A percentile compares a stretch with the other conserved stretches of the same genome.
Conservation (phyloP, 208 protist genomes). For the Crithidia acanthocephali region DNA sequence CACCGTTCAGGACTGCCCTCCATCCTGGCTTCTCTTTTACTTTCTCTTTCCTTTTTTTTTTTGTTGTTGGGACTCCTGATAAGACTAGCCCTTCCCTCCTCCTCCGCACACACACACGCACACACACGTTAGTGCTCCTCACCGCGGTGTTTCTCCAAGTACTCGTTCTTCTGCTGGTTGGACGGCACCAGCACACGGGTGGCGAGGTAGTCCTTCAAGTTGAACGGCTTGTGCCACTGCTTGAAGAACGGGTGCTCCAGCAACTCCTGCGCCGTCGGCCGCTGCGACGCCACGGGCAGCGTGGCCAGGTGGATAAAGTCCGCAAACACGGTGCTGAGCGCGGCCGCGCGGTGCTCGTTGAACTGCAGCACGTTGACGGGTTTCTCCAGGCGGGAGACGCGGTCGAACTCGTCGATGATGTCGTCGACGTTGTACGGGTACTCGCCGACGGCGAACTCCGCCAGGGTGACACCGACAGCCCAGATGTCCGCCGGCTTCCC, state of each 20-base stretch:
- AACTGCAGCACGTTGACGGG: conserved; percentile 49
- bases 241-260: conserved; percentile 90
- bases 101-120: background rate
- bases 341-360: conserved; percentile 38
- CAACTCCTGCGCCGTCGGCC: conserved; percentile 78
- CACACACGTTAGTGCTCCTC: background rate
- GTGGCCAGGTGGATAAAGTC: conserved; percentile 80
- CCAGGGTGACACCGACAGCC: conserved; percentile 89
- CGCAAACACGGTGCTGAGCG: conserved; percentile 59
- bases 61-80: too few species aligned
- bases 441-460: conserved; percentile 84
- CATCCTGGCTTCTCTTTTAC: too few species aligned
- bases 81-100: too few species aligned
- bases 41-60: too few species aligned
- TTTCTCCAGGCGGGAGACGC: conserved; percentile 44
- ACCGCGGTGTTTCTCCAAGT: conserved; percentile 30
- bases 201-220: conserved; percentile 75
- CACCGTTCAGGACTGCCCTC: too few species aligned
- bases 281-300: conserved; percentile 55
- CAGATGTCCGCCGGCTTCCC: conserved; percentile 86
- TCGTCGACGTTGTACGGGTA: conserved; percentile 76
- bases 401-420: conserved; percentile 76
- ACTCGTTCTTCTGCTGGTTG: conserved; percentile 55
- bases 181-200: conserved; percentile 50
- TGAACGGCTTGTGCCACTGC: conserved; percentile 78